Base-by-base conservation (phyloP, 768 basidiomycete species). In the Russula dissimulans region DNA sequence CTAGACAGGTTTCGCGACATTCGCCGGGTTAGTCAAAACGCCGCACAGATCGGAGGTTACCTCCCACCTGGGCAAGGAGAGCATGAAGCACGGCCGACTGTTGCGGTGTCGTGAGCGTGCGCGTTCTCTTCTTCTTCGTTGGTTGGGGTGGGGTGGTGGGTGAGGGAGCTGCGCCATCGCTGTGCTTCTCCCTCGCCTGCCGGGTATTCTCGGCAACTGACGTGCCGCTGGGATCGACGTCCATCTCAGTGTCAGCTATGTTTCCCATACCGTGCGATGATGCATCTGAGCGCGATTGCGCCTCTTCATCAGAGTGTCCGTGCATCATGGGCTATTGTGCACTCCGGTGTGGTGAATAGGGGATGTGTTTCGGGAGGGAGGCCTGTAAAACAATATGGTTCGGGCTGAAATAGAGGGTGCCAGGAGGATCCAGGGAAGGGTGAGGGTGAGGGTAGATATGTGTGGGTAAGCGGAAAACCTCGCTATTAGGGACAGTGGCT, bases 31-130 rank as follows among this genome's bases (percentile, higher is more conserved):
- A 17, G 48, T 45, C 38, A 18, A n/a, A 43, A 34, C 3, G 41
- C 39, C 61, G 34, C 17, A 51, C 42, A 7, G 65, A 64, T 55
- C 63, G 55, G 57, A 58, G 59, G 26, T 26, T 38, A 41, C 62
- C 18, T 14, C 72, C 65, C 74, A 91, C 91, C 84, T 91, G 85
- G 36, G 88, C 87, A n/a, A 93, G 80, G 48, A 93, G 79, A 5
- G 87, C 86, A 66, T 91, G 89, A 18, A 93, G 77, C n/a, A 91
- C 90, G 12, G 88, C 86, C 56, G 91, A 85, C 70, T 93, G 91
- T 68, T 92, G 88, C 8, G 91, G 89, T 9, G 91, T 93, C 43
- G 91, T 93, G 57, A 93, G 76, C 29, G 87, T 89, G 49, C 88
- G 78, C 34, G 91, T 93, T 57, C 91, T 80, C 68, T 89, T 91